Base-by-base conservation (phyloP, 371 early-diverging fungal genomes). In the Mortierella sp. region DNA sequence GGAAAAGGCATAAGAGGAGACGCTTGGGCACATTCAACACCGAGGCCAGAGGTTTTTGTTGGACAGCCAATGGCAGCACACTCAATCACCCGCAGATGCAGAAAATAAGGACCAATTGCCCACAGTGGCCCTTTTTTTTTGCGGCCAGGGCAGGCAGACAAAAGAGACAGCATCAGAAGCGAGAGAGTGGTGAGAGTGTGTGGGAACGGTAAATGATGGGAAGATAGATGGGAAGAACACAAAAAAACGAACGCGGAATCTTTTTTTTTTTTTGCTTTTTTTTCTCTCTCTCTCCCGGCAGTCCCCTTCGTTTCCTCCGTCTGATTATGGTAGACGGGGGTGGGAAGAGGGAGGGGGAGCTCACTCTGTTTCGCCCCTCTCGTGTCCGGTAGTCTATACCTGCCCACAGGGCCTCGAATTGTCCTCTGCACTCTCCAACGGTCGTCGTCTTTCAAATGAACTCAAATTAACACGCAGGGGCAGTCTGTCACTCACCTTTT, bases 181-280 rank as follows among this genome's bases (percentile, higher is more conserved):
- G 26, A 27, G 49, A 48, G 26, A 19, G 46, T 10, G 8, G 16
- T 50, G 51, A 31, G 30, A 53, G 53, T 18, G 18, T 42, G 21
- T 28, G 56, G 27, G 48, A 26, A 27, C 61, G 54, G 62, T 46
- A 54, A 14, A 27, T 27, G 21, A 50, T 55, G 56, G 63, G 56
- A 63, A 55, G 56, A 63, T 63, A 55, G 63, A 63, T 49, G 62
- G 62, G 54, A 61, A 61, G 46, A 61, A 61, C 16, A 18, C 30
- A 42, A 56, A 34, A 34, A 34, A 34, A 34, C 34, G 30, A 43
- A 38, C 12, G 21, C 38, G 30, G 24, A 30, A 46, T 21, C 10
- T n/a, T 27, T 30, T 64, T 38, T n/a, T 45, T 49, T 43, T 48
- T 24, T 45, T 24, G 18, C 18, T 27, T n/a, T 24, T 24, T 49